Conservation (phyloP, 2,329 filamentous ascomycete species). For the Colletotrichum tabaci region DNA sequence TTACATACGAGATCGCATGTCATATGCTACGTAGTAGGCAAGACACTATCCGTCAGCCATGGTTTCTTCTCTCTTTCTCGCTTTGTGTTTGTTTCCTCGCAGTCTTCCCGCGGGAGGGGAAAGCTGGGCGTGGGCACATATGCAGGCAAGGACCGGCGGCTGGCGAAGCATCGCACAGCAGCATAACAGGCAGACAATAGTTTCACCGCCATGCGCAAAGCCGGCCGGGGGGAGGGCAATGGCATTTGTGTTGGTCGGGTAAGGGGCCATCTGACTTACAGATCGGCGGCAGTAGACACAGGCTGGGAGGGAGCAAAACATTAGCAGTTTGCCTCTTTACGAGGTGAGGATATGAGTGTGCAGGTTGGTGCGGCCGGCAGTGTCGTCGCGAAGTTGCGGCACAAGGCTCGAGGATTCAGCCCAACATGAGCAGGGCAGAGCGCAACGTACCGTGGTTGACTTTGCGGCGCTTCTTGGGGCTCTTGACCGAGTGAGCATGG, state of each 20-base stretch:
- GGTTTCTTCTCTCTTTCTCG: conserved; percentile 39
- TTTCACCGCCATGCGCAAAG: conserved; percentile 25
- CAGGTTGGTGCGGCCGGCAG: conserved; percentile 41
- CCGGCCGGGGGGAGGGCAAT: background rate
- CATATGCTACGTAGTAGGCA: conserved; percentile 79
- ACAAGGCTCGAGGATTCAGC: too few relatives aligned
- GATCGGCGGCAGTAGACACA: conserved; percentile 92
- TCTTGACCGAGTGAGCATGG: conserved; percentile 58
- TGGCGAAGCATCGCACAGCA: conserved; percentile 38
- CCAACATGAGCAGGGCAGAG: background rate
- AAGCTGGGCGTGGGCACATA: conserved; percentile 17
- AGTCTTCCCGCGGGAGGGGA: conserved; percentile 3
- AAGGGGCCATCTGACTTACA: conserved; percentile 72
- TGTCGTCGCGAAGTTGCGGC: conserved; percentile 26
- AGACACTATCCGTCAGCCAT: conserved; percentile 62
- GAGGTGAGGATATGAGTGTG: conserved; percentile 35
- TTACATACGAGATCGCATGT: conserved; percentile 88
- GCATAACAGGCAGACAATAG: conserved; percentile 25
- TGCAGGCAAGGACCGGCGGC: conserved; percentile 31
- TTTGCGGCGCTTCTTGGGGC: conserved; percentile 88
- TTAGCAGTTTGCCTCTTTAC: conserved; percentile 50
- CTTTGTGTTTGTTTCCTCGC: conserved; percentile 8
- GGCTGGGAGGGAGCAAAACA: conserved; percentile 67
- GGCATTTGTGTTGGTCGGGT: conserved; percentile 48
- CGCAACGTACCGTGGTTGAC: conserved; percentile 84